phyloP scores from a whole-genome alignment of 2,329 filamentous ascomycete genomes.

The Colletotrichum spinosum region DNA sequence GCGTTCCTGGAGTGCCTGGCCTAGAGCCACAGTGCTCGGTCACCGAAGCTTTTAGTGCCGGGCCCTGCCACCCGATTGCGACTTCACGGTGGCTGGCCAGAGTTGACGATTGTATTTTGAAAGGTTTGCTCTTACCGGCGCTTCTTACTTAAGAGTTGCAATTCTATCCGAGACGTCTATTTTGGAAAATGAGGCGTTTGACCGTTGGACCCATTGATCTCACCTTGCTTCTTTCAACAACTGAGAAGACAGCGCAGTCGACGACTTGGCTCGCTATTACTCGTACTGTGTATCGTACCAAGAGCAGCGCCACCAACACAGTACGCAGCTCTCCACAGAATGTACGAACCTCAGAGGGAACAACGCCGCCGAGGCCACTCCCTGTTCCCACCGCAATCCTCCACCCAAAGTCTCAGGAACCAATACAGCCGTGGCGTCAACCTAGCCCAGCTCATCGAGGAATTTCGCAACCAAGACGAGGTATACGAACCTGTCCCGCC shows the following conservation, averaged over 20 bases:
- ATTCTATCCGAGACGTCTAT: background rate
- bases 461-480: conserved; percentile 33
- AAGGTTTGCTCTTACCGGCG: background rate
- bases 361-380: conserved; percentile 23
- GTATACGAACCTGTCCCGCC: conserved; percentile 34
- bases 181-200: conserved; percentile 15
- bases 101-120: conserved; percentile 13
- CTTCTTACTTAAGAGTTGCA: conserved; percentile 29
- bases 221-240: conserved; percentile 2
- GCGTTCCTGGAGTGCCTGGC: conserved; percentile 10
- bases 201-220: conserved; percentile 18
- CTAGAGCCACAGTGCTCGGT: conserved; percentile 22
- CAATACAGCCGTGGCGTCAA: conserved; percentile 26
- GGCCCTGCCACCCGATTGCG: conserved; percentile 25
- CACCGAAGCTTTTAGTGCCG: conserved; percentile 16
- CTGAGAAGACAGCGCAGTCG: background rate
- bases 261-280: conserved; percentile 1
- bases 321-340: background rate
- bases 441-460: conserved; percentile 29
- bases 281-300: conserved; percentile 8
- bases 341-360: conserved; percentile 30
- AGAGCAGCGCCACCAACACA: background rate
- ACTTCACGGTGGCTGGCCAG: conserved; percentile 26
- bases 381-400: conserved; percentile 23
- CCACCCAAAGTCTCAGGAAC: conserved; percentile 31